phyloP scores from a whole-genome alignment of 1,284 basidiomycete genomes.

The Tetrapyrgos nigripes region DNA sequence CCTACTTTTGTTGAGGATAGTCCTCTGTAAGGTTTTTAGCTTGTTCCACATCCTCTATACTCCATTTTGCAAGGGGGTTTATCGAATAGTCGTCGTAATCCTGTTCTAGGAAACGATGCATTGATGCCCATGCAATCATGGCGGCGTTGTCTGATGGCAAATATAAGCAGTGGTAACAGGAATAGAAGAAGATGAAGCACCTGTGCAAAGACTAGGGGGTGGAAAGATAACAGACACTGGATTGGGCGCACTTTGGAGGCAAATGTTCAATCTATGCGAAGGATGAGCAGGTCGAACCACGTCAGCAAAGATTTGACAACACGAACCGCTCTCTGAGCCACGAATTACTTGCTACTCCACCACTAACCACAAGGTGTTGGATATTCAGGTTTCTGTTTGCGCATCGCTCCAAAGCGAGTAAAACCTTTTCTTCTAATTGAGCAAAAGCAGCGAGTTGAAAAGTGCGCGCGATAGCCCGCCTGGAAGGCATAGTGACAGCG shows the following conservation, averaged over 20 bases:
- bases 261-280: conserved; percentile 47
- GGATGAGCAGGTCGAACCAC: neutral
- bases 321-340: conserved; percentile 70
- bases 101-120: conserved; percentile 75
- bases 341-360: conserved; percentile 89
- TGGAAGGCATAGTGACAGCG: conserved; percentile 40
- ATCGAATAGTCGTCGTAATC: conserved; percentile 73
- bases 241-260: conserved; percentile 40
- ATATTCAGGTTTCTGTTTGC: conserved; percentile 46
- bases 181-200: conserved; percentile 40
- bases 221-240: conserved; percentile 64
- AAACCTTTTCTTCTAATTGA: conserved; percentile 81
- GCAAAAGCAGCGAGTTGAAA: conserved; percentile 78
- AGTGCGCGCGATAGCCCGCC: conserved; percentile 60
- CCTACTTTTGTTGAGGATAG: neutral
- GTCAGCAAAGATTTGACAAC: neutral
- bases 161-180: neutral
- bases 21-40: neutral
- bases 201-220: conserved; percentile 82
- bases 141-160: conserved; percentile 85
- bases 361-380: conserved; percentile 77
- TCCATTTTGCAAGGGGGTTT: conserved; percentile 70
- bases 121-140: conserved; percentile 93
- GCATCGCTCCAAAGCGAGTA: conserved; percentile 62
- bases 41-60: conserved; percentile 58